phyloP scores from a whole-genome alignment of 805 yeast genomes.

The Hemisphaericaspora nanyangensis region DNA sequence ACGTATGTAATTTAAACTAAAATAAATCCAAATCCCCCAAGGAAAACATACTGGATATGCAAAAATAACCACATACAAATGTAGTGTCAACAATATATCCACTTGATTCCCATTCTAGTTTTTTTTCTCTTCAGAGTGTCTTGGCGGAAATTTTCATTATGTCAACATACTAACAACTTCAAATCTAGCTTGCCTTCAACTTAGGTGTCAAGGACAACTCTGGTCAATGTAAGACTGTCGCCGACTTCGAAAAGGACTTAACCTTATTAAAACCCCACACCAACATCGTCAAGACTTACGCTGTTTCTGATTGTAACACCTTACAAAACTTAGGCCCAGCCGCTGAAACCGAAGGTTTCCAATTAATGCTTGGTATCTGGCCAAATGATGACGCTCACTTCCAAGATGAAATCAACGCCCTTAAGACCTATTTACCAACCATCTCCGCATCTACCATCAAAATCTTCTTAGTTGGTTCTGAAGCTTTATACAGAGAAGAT shows the following conservation, averaged over 20 bases:
- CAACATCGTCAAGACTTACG: conserved; percentile 74
- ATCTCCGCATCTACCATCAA: conserved; percentile 66
- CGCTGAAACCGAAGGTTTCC: conserved; percentile 72
- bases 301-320: conserved; percentile 93
- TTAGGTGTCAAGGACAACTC: conserved; percentile 75
- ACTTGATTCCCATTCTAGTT: neutral
- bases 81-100: neutral
- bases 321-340: conserved; percentile 83
- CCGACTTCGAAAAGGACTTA: conserved; percentile 70
- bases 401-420: conserved; percentile 68
- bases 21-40: neutral
- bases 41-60: neutral
- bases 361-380: conserved; percentile 85
- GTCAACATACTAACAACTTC: conserved; percentile 15
- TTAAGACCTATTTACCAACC: conserved; percentile 64
- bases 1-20: conserved; percentile 27
- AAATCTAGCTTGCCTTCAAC: conserved; percentile 66
- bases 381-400: conserved; percentile 84
- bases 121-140: neutral
- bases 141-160: too few relatives aligned
- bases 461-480: conserved; percentile 89
- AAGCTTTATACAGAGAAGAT: conserved; percentile 90
- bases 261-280: conserved; percentile 55
- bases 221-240: conserved; percentile 72
- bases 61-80: neutral